phyloP scores from a whole-genome alignment of 2,329 filamentous ascomycete species.

The Clonostachys sp. region DNA sequence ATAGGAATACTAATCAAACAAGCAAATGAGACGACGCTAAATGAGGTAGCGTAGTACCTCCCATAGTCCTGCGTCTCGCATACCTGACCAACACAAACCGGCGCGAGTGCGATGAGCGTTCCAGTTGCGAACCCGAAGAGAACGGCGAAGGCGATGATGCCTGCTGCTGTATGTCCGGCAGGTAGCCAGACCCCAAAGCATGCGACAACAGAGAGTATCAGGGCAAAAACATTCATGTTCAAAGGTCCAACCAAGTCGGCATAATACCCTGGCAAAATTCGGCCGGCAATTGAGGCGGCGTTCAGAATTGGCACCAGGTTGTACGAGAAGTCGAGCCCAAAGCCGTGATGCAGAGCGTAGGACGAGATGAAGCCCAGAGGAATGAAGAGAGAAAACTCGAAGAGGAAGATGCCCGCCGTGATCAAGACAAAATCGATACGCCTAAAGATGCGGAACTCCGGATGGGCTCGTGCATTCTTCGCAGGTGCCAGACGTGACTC shows the following conservation, averaged over 20 bases:
- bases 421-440: constrained; percentile 52
- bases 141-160: constrained; percentile 33
- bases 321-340: constrained; percentile 45
- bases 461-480: constrained; percentile 51
- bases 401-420: constrained; percentile 56
- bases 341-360: constrained; percentile 58
- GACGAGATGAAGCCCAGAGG: constrained; percentile 72
- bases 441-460: constrained; percentile 62
- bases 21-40: constrained; percentile 77
- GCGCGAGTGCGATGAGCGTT: background rate
- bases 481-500: constrained; percentile 56
- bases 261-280: constrained; percentile 66
- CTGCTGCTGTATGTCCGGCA: constrained; percentile 23
- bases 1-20: constrained; percentile 68
- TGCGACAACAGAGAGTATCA: constrained; percentile 49
- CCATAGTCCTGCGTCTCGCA: constrained; percentile 81
- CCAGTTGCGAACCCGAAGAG: background rate
- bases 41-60: constrained; percentile 79
- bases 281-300: constrained; percentile 68
- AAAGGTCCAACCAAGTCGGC: constrained; percentile 72
- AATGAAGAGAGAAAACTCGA: constrained; percentile 66
- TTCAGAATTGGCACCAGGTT: constrained; percentile 74
- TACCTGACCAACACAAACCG: constrained; percentile 62
- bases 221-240: constrained; percentile 67
- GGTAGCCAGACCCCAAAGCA: constrained; percentile 70